These are phyloP conservation scores for Venturia carpophila DNA, from an alignment of 2,329 filamentous ascomycete species.

Conservation along the genomic window DNA sequence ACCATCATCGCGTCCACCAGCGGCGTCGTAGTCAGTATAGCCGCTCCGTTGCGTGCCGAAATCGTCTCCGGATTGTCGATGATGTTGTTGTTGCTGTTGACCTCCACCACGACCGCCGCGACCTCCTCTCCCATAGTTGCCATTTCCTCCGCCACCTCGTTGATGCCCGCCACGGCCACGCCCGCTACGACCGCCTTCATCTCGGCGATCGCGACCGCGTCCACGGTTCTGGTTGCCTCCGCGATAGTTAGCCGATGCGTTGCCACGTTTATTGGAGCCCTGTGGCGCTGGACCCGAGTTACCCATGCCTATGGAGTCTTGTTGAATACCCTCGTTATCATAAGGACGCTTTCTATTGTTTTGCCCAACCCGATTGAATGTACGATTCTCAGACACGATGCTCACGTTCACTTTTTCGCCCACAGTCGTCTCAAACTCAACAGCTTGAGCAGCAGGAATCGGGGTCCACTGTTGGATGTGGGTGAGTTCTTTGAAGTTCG, in stretches of 20 bases:
- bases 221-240: conserved; percentile 12
- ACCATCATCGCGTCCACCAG: conserved; percentile 11
- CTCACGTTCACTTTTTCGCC: conserved; percentile 73
- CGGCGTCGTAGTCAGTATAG: conserved; percentile 18
- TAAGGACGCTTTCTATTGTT: neutral
- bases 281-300: neutral
- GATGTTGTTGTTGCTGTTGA: conserved; percentile 8
- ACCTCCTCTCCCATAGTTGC: conserved; percentile 11
- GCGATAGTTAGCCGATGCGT: neutral
- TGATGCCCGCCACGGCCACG: conserved; percentile 14
- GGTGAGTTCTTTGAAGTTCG: conserved; percentile 68
- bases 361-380: neutral
- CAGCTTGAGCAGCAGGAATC: conserved; percentile 59
- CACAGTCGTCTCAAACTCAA: conserved; percentile 74
- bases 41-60: conserved; percentile 4
- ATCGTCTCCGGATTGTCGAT: conserved; percentile 5
- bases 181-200: conserved; percentile 7
- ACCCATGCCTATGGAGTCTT: neutral
- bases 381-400: conserved; percentile 13
- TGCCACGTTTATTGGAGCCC: conserved; percentile 11
- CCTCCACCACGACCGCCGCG: neutral
- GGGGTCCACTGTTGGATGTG: conserved; percentile 81
- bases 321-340: conserved; percentile 8
- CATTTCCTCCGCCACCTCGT: conserved; percentile 11
- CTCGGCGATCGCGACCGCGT: conserved; percentile 15